These are phyloP conservation scores for Tetrapisispora nanseiensis DNA, from an alignment of 805 yeast species.

Conservation along the genomic window DNA sequence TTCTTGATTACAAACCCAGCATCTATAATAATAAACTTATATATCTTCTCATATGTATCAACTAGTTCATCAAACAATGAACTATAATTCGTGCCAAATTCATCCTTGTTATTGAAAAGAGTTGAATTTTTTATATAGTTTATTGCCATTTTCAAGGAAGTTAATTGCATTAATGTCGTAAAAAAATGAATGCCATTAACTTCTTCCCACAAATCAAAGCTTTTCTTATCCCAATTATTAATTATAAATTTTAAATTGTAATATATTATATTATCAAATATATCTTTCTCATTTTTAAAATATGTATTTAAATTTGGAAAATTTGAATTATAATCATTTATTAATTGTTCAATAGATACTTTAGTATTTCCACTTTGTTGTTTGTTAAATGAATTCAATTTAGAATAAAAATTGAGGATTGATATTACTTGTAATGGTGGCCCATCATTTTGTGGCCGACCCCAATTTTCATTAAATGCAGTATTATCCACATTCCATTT, in stretches of 20 bases:
- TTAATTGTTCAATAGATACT: conserved; percentile 18
- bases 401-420: conserved; percentile 43
- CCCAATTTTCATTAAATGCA: conserved; percentile 66
- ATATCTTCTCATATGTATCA: conserved; percentile 16
- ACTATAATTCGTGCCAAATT: conserved; percentile 13
- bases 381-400: conserved; percentile 29
- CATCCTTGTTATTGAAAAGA: background rate
- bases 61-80: conserved; percentile 17
- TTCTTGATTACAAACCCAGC: conserved; percentile 30
- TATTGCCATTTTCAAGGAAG: conserved; percentile 54
- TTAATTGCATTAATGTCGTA: conserved; percentile 64
- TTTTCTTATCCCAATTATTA: conserved; percentile 48
- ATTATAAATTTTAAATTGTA: conserved; percentile 62
- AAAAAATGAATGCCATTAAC: conserved; percentile 65
- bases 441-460: conserved; percentile 93
- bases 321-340: conserved; percentile 10
- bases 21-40: conserved; percentile 17
- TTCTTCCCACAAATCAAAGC: conserved; percentile 96
- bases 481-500: conserved; percentile 63
- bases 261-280: conserved; percentile 46
- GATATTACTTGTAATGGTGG: conserved; percentile 76
- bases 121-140: conserved; percentile 24
- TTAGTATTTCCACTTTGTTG: conserved; percentile 3
- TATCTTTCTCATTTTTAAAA: conserved; percentile 23
- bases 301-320: conserved; percentile 4